Conservation (phyloP, 441 rosid genomes). For the Adansonia madagascariensis region DNA sequence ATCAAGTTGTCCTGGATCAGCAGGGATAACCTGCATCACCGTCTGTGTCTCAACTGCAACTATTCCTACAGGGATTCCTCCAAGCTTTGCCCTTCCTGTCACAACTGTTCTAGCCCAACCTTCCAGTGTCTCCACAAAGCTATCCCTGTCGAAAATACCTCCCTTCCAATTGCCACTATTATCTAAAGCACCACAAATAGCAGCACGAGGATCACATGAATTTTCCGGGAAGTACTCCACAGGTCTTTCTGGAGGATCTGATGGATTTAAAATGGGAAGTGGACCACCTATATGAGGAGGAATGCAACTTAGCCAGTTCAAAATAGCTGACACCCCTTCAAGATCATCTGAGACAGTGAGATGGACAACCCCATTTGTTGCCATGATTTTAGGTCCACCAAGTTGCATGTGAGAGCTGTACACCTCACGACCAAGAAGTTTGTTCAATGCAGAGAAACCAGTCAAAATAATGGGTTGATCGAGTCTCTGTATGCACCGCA, state of each 20-base stretch:
- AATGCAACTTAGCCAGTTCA: slow-evolving; percentile 91
- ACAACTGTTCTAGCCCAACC: slow-evolving; percentile 99
- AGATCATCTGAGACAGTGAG: slow-evolving; percentile 98
- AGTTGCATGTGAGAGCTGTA: slow-evolving; percentile 99
- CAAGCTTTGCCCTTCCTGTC: slow-evolving; percentile 98
- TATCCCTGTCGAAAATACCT: slow-evolving; percentile 93
- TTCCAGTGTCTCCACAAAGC: slow-evolving; percentile 91
- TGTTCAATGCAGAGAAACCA: slow-evolving; percentile 97
- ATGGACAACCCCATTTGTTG: slow-evolving; percentile 98
- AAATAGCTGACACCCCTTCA: slow-evolving; percentile 90
- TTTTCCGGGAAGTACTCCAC: slow-evolving; percentile 91
- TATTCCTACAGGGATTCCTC: slow-evolving; percentile 97
- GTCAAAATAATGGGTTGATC: slow-evolving; percentile 99
- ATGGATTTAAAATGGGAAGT: slow-evolving; percentile 67
- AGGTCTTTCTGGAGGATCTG: slow-evolving; percentile 84
- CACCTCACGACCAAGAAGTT: slow-evolving; percentile 99
- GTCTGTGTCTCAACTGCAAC: slow-evolving; percentile 99
- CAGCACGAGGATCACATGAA: slow-evolving; percentile 97
- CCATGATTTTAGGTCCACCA: slow-evolving; percentile 99
- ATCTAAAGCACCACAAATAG: slow-evolving; percentile 75
- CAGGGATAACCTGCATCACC: slow-evolving; percentile 97
- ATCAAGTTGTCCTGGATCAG: slow-evolving; percentile 99
- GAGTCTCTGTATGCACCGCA: slow-evolving; percentile 99
- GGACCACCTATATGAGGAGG: slow-evolving; percentile 82
- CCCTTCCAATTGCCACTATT: slow-evolving; percentile 87